These are phyloP conservation scores for Melocanna baccifera DNA, from an alignment of 176 grass and related monocot species.

Conservation along the genomic window DNA sequence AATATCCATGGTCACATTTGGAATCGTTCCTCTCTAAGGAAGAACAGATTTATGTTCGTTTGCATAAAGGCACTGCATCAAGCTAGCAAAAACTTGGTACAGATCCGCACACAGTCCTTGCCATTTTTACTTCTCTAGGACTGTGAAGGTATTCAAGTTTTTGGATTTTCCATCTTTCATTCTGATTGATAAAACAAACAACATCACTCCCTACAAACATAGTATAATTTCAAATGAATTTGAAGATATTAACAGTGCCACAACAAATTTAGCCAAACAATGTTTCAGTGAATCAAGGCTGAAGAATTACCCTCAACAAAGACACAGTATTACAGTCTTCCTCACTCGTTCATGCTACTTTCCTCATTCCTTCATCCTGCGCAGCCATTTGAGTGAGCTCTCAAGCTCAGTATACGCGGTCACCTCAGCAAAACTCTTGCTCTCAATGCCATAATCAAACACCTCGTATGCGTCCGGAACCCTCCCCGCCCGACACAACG, in stretches of 20 bases:
- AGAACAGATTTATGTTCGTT: background rate
- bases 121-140: background rate
- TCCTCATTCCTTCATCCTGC: conserved; percentile 43
- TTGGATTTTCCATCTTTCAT: background rate
- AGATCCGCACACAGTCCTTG: background rate
- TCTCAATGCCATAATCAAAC: conserved; percentile 69
- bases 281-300: background rate
- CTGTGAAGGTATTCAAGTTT: background rate
- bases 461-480: conserved; percentile 63
- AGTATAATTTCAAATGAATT: conserved; percentile 9
- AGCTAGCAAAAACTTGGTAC: background rate
- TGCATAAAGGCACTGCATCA: background rate
- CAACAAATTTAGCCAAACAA: background rate
- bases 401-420: conserved; percentile 58
- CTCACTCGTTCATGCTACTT: conserved; percentile 30
- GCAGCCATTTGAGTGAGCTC: conserved; percentile 69
- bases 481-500: conserved; percentile 47
- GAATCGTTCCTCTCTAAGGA: background rate
- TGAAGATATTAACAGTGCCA: background rate
- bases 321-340: background rate
- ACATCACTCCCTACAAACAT: background rate
- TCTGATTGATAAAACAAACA: conserved; percentile 2
- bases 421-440: conserved; percentile 64
- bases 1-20: background rate
- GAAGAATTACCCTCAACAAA: conserved; percentile 2